Evolutionary conservation across 139 green algal genomes (phyloP).

Genomic region (Coelastrella sp.): DNA sequence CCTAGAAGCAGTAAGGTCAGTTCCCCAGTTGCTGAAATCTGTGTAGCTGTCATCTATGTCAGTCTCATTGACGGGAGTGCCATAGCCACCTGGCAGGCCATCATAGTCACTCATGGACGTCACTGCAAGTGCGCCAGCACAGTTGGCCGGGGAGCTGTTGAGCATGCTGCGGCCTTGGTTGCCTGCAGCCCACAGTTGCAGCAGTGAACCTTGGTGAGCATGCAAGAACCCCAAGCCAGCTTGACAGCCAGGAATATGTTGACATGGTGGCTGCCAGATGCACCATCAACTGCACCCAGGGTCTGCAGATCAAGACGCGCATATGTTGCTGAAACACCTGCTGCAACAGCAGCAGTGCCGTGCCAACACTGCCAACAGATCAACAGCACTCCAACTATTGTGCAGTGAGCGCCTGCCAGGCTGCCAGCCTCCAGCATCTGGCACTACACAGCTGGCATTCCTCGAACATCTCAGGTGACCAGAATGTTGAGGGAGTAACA

Average conservation of each 20-base stretch:
- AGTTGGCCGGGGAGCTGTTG: constrained; percentile 40
- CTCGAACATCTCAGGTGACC: too few species aligned
- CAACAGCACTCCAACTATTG: too few species aligned
- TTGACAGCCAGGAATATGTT: too few species aligned
- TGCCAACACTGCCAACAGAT: too few species aligned
- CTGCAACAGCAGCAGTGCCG: too few species aligned
- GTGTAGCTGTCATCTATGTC: constrained; percentile 45
- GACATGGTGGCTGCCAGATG: background rate
- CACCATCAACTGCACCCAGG: background rate
- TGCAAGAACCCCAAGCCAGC: background rate
- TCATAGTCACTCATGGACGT: constrained; percentile 47
- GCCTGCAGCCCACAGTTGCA: constrained; percentile 20
- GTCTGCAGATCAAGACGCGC: too few species aligned
- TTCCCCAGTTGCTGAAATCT: constrained; percentile 44
- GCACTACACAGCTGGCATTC: too few species aligned
- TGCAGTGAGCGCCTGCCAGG: background rate
- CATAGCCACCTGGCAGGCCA: constrained; percentile 11
- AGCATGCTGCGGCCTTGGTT: constrained; percentile 41
- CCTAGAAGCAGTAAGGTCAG: background rate
- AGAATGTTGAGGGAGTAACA: too few species aligned
- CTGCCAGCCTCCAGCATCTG: too few species aligned
- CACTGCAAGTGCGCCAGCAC: constrained; percentile 26
- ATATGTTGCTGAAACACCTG: too few species aligned
- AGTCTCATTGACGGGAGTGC: constrained; percentile 23
- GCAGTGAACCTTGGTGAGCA: background rate